Evolutionary conservation across 2,329 filamentous ascomycete species (phyloP).

Genomic region (Phyllosticta citribraziliensis): DNA sequence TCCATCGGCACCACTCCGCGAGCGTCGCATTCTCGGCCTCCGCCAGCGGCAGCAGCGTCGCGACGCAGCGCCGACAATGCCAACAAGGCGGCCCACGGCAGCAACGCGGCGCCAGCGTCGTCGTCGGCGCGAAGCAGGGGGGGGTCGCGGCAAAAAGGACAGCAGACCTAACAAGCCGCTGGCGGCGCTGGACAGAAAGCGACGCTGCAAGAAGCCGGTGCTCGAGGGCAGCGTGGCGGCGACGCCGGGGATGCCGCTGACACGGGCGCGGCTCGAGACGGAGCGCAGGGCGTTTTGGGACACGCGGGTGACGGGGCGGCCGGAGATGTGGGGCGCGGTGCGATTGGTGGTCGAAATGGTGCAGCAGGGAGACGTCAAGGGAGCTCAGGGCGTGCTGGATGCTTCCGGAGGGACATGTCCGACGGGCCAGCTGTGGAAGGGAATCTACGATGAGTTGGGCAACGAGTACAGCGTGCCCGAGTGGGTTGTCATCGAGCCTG

Average conservation of each 20-base stretch:
- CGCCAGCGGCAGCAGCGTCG: background rate
- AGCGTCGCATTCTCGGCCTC: background rate
- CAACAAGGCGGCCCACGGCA: background rate
- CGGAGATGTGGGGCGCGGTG: conserved; percentile 74
- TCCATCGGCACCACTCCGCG: background rate
- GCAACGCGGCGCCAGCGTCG: background rate
- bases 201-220: conserved; percentile 3
- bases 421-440: conserved; percentile 30
- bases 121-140: background rate
- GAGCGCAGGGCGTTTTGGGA: conserved; percentile 85
- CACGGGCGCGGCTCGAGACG: conserved; percentile 53
- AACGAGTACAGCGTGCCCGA: conserved; percentile 34
- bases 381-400: conserved; percentile 69
- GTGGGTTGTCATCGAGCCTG: conserved; percentile 37
- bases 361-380: conserved; percentile 39
- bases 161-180: conserved; percentile 6
- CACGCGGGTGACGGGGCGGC: conserved; percentile 66
- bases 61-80: background rate
- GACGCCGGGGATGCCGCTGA: conserved; percentile 43
- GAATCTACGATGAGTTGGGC: conserved; percentile 36
- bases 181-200: background rate
- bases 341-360: conserved; percentile 58
- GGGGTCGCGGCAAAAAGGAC: background rate
- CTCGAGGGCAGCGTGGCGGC: conserved; percentile 4
- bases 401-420: conserved; percentile 53